Conservation (phyloP, 2,329 filamentous ascomycete genomes). For the Calcarisporium arbuscula region DNA sequence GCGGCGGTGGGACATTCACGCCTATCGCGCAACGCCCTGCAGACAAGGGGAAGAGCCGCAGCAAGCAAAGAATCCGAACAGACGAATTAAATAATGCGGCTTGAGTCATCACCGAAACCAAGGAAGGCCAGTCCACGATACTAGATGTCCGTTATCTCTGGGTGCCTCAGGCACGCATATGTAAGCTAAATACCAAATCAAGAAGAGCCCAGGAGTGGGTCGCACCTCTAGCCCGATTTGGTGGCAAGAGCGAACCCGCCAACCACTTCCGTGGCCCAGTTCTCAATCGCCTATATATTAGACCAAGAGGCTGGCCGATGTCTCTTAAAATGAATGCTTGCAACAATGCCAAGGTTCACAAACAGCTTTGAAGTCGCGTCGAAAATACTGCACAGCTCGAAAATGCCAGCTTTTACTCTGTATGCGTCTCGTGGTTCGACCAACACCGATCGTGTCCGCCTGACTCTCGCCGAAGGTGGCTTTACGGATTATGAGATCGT, state of each 20-base stretch:
- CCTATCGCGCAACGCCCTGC: too few species aligned
- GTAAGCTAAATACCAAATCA: too few species aligned
- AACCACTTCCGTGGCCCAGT: too few species aligned
- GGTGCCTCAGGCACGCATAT: too few species aligned
- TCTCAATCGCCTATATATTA: too few species aligned
- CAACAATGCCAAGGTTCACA: slow-evolving; percentile 25
- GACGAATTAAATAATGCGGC: slow-evolving; percentile 9
- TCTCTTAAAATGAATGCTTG: too few species aligned
- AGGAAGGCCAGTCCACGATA: too few species aligned
- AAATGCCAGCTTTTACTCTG: slow-evolving; percentile 36
- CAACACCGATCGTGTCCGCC: slow-evolving; percentile 35
- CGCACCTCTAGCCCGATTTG: slow-evolving; percentile 23
- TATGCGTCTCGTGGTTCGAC: slow-evolving; percentile 33
- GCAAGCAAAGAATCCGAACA: slow-evolving; percentile 6
- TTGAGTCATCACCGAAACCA: neutral
- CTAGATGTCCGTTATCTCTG: too few species aligned
- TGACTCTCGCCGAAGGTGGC: slow-evolving; percentile 36
- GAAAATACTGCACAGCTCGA: slow-evolving; percentile 21
- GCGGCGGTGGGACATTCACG: neutral
- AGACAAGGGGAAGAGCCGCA: neutral
- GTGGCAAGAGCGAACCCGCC: slow-evolving; percentile 24
- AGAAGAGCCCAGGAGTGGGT: too few species aligned
- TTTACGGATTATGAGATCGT: slow-evolving; percentile 35
- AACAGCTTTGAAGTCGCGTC: slow-evolving; percentile 17
- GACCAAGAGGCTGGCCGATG: slow-evolving; percentile 2